Conservation (phyloP, 140 eudicot genomes). For the Bidens hawaiensis region DNA sequence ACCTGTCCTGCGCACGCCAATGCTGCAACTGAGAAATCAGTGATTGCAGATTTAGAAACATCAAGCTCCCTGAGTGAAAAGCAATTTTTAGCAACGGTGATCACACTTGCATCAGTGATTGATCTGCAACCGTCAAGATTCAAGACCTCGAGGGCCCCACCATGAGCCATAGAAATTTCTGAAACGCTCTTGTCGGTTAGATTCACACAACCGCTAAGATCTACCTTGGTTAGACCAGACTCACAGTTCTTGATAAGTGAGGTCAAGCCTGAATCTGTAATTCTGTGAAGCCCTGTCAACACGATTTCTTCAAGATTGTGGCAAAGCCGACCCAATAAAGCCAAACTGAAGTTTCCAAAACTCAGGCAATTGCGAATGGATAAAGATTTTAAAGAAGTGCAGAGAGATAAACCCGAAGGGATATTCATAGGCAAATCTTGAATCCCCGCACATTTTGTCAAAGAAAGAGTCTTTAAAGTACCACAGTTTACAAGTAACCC, state of each 20-base stretch:
- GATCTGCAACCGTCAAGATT: constrained; percentile 58
- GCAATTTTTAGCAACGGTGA: constrained; percentile 46
- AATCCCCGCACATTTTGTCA: constrained; percentile 54
- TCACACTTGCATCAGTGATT: constrained; percentile 53
- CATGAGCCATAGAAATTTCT: constrained; percentile 47
- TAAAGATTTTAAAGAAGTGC: constrained; percentile 40
- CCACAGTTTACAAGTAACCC: constrained; percentile 44
- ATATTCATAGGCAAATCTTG: constrained; percentile 36
- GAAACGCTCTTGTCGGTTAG: constrained; percentile 45
- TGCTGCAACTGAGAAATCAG: constrained; percentile 54
- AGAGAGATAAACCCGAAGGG: constrained; percentile 23
- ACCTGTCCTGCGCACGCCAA: constrained; percentile 52
- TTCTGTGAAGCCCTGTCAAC: constrained; percentile 39
- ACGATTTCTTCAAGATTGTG: constrained; percentile 37
- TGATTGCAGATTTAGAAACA: constrained; percentile 48
- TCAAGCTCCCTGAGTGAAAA: constrained; percentile 47
- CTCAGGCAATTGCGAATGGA: constrained; percentile 64
- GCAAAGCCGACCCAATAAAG: constrained; percentile 48
- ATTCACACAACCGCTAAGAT: constrained; percentile 50
- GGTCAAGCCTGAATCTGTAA: constrained; percentile 47
- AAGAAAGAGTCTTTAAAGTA: constrained; percentile 45
- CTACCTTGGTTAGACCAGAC: constrained; percentile 42
- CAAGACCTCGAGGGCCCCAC: constrained; percentile 48
- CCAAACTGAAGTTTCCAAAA: constrained; percentile 48
- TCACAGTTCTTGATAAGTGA: constrained; percentile 46